These are phyloP conservation scores for Ciborinia camelliae DNA, from an alignment of 2,329 filamentous ascomycete genomes.

Conservation along the genomic window DNA sequence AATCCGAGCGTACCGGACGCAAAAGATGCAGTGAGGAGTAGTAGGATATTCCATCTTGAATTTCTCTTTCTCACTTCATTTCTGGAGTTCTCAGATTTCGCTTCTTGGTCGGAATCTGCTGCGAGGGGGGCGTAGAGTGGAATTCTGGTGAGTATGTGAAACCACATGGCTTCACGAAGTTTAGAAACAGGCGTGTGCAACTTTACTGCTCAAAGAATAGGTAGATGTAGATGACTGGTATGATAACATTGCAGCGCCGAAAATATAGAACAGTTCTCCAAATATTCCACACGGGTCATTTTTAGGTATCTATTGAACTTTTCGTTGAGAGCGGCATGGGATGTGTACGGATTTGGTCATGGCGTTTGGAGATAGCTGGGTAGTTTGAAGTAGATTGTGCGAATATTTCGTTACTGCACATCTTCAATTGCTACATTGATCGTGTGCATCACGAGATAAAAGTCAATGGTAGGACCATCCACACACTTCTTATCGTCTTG, in stretches of 20 bases:
- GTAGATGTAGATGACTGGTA: not conserved
- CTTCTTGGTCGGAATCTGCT: not conserved
- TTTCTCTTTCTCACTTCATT: not conserved
- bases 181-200: not conserved
- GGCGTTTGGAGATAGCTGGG: not conserved
- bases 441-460: not conserved
- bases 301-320: not conserved
- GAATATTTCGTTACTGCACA: not conserved
- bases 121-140: not conserved
- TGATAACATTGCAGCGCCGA: not conserved
- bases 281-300: not conserved
- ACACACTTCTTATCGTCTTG: not conserved
- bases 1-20: not conserved
- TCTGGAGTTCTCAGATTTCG: no score
- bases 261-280: not conserved
- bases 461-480: not conserved
- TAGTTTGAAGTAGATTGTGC: not conserved
- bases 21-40: not conserved
- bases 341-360: not conserved
- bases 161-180: constrained; percentile 1
- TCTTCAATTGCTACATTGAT: not conserved
- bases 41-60: not conserved
- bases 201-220: not conserved
- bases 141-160: not conserved
- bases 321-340: not conserved